Conservation (phyloP, 2,329 filamentous ascomycete species). For the Scleromitrula shiraiana region DNA sequence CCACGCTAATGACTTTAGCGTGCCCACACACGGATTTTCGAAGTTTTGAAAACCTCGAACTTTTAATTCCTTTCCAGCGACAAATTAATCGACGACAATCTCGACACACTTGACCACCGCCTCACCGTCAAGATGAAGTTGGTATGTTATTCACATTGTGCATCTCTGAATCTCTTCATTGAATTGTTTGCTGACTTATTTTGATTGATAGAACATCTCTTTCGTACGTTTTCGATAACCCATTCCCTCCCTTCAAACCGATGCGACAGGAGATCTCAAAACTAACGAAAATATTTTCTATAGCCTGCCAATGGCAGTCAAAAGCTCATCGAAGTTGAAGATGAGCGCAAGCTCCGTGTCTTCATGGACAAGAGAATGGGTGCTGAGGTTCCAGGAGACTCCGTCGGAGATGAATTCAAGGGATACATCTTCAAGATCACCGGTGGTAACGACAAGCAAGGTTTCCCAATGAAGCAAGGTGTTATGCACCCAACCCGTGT, state of each 20-base stretch:
- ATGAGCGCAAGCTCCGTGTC: conserved; percentile 97
- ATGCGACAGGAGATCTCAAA: conserved; percentile 8
- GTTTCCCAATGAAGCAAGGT: conserved; percentile 99
- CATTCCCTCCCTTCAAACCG: background rate
- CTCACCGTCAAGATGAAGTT: conserved; percentile 28
- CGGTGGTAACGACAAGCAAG: conserved; percentile 99
- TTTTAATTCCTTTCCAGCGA: conserved; percentile 4
- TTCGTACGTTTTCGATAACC: conserved; percentile 24
- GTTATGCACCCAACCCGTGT: conserved; percentile 98
- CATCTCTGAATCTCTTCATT: background rate
- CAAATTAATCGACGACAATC: conserved; percentile 12
- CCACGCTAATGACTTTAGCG: conserved; percentile 4
- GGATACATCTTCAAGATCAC: conserved; percentile 99
- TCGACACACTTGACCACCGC: conserved; percentile 10
- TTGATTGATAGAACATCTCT: conserved; percentile 26
- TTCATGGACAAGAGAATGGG: conserved; percentile 99
- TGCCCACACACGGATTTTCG: conserved; percentile 4
- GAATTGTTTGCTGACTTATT: conserved; percentile 20
- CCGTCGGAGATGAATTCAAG: conserved; percentile 98
- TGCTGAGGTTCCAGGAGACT: conserved; percentile 86
- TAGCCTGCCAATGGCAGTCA: conserved; percentile 95
- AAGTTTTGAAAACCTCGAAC: conserved; percentile 4
- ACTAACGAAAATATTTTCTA: conserved; percentile 19
- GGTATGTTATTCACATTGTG: conserved; percentile 18
- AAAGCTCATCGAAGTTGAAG: conserved; percentile 98